Percentiles rank a stretch among this genome's conserved stretches.
phyloP scores from a whole-genome alignment of 805 yeast genomes.

The Cyberlindnera japonica region DNA sequence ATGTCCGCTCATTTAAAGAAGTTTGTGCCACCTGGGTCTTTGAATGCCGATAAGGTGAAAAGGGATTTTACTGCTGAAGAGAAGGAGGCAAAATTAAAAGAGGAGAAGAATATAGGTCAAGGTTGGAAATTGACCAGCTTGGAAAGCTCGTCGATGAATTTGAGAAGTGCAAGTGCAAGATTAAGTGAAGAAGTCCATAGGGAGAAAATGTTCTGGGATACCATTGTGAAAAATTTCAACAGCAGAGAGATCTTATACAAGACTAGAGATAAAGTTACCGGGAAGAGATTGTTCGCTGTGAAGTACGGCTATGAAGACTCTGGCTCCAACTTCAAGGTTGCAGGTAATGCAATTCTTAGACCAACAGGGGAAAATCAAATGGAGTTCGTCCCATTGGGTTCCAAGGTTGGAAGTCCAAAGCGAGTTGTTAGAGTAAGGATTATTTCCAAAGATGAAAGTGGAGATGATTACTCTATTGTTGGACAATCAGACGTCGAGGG shows the following conservation, averaged over 20 bases:
- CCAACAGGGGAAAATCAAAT: conserved; percentile 43
- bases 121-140: conserved; percentile 87
- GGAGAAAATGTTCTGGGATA: conserved; percentile 70
- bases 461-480: conserved; percentile 47
- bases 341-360: conserved; percentile 71
- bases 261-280: conserved; percentile 51
- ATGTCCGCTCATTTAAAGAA: conserved; percentile 82
- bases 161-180: conserved; percentile 48
- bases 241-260: conserved; percentile 64
- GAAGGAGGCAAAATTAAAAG: conserved; percentile 20
- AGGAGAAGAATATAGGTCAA: conserved; percentile 29
- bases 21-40: conserved; percentile 70
- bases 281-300: conserved; percentile 61
- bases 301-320: conserved; percentile 91
- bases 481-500: conserved; percentile 46
- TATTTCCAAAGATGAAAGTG: conserved; percentile 48
- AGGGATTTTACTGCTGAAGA: conserved; percentile 23
- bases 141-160: conserved; percentile 46
- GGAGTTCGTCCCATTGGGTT: conserved; percentile 35
- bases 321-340: conserved; percentile 65
- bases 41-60: conserved; percentile 43
- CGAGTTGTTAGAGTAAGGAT: conserved; percentile 59
- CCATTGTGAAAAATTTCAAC: conserved; percentile 27
- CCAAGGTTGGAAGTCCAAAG: conserved; percentile 34
- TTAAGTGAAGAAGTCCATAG: conserved; percentile 51